A percentile compares a stretch with the other conserved stretches of the same genome.
Evolutionary conservation across 805 yeast genomes (phyloP).

Genomic region (Metschnikowia kunwiensis): DNA sequence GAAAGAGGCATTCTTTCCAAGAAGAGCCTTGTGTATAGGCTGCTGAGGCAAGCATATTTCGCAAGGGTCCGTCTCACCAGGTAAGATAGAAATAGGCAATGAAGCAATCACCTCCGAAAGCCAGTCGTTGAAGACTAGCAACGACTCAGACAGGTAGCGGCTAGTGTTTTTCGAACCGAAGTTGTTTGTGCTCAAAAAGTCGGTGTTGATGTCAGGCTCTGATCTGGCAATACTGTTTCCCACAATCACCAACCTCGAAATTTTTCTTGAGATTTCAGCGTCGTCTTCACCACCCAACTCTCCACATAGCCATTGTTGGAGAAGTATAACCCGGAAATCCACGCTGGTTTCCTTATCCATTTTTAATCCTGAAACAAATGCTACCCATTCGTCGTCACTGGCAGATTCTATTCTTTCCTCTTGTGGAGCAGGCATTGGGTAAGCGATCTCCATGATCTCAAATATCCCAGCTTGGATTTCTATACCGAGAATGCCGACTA

Average conservation of each 20-base stretch:
- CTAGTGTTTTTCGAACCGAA: slow-evolving; percentile 54
- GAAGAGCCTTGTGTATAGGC: slow-evolving; percentile 76
- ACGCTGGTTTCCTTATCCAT: slow-evolving; percentile 46
- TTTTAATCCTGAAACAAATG: slow-evolving; percentile 74
- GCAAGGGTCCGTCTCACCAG: slow-evolving; percentile 86
- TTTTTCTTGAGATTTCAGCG: slow-evolving; percentile 23
- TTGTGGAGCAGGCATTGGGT: slow-evolving; percentile 67
- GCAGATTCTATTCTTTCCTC: slow-evolving; percentile 20
- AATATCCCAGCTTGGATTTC: slow-evolving; percentile 82
- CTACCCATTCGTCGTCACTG: slow-evolving; percentile 34
- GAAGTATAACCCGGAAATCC: slow-evolving; percentile 48
- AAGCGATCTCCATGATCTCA: slow-evolving; percentile 74
- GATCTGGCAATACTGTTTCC: slow-evolving; percentile 61
- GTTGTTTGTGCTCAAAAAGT: slow-evolving; percentile 37
- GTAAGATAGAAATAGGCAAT: slow-evolving; percentile 73
- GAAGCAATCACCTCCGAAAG: slow-evolving; percentile 53
- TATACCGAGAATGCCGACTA: slow-evolving; percentile 82
- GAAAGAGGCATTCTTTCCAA: slow-evolving; percentile 45
- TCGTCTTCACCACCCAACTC: slow-evolving; percentile 47
- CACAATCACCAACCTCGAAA: slow-evolving; percentile 58
- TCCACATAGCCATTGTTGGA: slow-evolving; percentile 71
- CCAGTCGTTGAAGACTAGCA: slow-evolving; percentile 57
- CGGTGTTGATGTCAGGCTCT: slow-evolving; percentile 21
- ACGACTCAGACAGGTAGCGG: slow-evolving; percentile 46
- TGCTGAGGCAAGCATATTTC: slow-evolving; percentile 85